These are phyloP conservation scores for Pyronema omphalodes DNA, from an alignment of 495 filamentous ascomycete genomes.

Conservation along the genomic window DNA sequence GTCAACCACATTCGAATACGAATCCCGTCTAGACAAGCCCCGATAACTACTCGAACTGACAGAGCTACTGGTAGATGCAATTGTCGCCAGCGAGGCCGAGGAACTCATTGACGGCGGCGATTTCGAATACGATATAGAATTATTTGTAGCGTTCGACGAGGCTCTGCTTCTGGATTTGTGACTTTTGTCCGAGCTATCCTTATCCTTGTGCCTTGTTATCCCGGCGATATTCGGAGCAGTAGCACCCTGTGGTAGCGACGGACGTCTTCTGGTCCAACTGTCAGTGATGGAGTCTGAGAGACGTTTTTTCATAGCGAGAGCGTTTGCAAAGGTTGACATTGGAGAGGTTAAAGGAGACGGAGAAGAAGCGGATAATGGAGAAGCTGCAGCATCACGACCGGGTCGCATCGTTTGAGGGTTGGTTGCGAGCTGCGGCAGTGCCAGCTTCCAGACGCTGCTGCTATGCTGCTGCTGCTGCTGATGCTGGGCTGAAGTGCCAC, in stretches of 20 bases:
- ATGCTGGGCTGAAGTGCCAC: background rate
- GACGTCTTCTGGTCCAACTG: slow-evolving; percentile 22
- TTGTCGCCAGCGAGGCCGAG: slow-evolving; percentile 19
- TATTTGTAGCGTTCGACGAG: slow-evolving; percentile 20
- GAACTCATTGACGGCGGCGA: slow-evolving; percentile 16
- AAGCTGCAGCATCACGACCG: slow-evolving; percentile 2
- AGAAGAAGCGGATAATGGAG: background rate
- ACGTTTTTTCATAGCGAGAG: slow-evolving; percentile 22
- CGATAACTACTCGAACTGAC: slow-evolving; percentile 11
- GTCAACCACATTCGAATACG: slow-evolving; percentile 17
- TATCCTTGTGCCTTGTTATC: background rate
- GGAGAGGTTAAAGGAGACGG: slow-evolving; percentile 1
- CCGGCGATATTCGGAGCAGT: slow-evolving; percentile 8
- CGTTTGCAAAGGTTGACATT: slow-evolving; percentile 5
- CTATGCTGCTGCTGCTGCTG: no score
- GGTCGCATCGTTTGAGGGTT: background rate
- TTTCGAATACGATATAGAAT: slow-evolving; percentile 9
- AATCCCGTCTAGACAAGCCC: slow-evolving; percentile 19
- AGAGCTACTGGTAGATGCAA: slow-evolving; percentile 19
- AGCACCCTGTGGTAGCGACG: slow-evolving; percentile 20
- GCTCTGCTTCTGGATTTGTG: slow-evolving; percentile 22
- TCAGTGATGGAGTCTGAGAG: slow-evolving; percentile 24
- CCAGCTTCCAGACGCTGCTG: slow-evolving; percentile 4
- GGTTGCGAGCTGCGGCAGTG: background rate
- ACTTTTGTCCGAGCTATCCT: background rate